Percentiles rank a stretch among this genome's conserved stretches.
phyloP scores from a whole-genome alignment of 441 rosid genomes.

The Mallotus japonicus region DNA sequence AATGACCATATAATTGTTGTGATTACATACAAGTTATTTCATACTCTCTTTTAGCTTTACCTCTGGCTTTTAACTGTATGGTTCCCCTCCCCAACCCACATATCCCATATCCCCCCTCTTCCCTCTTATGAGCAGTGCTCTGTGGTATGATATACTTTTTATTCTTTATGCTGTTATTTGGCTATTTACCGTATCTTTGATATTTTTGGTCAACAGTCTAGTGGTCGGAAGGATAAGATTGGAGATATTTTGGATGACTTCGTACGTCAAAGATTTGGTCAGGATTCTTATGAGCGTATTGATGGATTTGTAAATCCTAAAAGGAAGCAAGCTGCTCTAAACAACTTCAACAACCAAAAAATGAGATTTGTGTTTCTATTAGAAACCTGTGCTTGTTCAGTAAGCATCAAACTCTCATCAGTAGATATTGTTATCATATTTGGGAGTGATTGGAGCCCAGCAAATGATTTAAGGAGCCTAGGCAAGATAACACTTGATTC shows the following conservation, averaged over 20 bases:
- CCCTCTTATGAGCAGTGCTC: background rate
- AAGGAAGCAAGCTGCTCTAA: conserved; percentile 58
- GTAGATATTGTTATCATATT: conserved; percentile 72
- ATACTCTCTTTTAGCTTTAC: background rate
- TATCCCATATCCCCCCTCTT: background rate
- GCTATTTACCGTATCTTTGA: background rate
- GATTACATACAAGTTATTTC: background rate
- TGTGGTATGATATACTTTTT: background rate
- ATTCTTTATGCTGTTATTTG: background rate
- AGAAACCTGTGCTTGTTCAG: conserved; percentile 81
- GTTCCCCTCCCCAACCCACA: background rate
- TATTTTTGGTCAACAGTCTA: conserved; percentile 48
- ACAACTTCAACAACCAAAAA: conserved; percentile 67
- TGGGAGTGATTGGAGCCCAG: conserved; percentile 79
- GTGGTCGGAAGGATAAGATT: conserved; percentile 45
- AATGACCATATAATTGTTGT: background rate
- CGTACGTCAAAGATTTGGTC: conserved; percentile 74
- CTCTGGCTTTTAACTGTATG: background rate
- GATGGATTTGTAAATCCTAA: conserved; percentile 43
- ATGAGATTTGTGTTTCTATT: conserved; percentile 75
- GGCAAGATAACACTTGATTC: conserved; percentile 74
- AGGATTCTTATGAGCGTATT: conserved; percentile 72
- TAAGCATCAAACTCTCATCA: conserved; percentile 68
- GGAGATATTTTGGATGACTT: conserved; percentile 93
- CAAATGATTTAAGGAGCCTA: conserved; percentile 64